Percentiles rank a stretch among this genome's conserved stretches.
These are phyloP conservation scores for Nicotiana sylvestris DNA, from an alignment of 257 asterid genomes.

Conservation along the genomic window DNA sequence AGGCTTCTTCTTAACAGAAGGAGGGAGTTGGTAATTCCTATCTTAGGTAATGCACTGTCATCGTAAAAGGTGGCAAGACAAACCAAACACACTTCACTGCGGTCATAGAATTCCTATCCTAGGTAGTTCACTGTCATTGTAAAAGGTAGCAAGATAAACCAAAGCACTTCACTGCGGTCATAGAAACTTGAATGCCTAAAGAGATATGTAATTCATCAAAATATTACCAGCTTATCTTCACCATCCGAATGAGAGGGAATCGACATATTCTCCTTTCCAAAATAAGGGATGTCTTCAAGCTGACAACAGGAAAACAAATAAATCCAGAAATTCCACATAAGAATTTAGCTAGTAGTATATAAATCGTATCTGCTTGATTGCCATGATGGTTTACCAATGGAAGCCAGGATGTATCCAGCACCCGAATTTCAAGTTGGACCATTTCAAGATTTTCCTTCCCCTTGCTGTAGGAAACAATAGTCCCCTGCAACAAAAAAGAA, in stretches of 20 bases:
- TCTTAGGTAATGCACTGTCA: background rate
- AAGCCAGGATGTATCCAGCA: constrained; percentile 42
- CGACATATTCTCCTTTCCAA: constrained; percentile 33
- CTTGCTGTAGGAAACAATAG: constrained; percentile 23
- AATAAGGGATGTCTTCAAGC: constrained; percentile 34
- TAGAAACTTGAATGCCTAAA: background rate
- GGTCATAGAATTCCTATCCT: background rate
- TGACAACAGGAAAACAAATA: constrained; percentile 21
- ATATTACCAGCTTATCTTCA: constrained; percentile 42
- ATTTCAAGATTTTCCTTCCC: constrained; percentile 26
- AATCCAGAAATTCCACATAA: background rate
- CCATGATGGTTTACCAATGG: constrained; percentile 34
- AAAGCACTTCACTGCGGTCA: background rate
- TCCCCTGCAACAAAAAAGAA: constrained; percentile 31
- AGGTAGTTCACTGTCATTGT: too few species aligned
- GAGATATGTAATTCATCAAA: background rate
- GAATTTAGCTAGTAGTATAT: background rate
- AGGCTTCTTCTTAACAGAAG: background rate
- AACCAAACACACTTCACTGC: background rate
- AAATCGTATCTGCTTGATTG: background rate
- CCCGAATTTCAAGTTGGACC: constrained; percentile 68
- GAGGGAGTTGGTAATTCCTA: background rate
- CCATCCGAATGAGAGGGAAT: constrained; percentile 42
- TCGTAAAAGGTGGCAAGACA: background rate
- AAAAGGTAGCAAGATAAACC: background rate